Base-by-base conservation (phyloP, 2,329 filamentous ascomycete species). In the Cordyceps sp. region DNA sequence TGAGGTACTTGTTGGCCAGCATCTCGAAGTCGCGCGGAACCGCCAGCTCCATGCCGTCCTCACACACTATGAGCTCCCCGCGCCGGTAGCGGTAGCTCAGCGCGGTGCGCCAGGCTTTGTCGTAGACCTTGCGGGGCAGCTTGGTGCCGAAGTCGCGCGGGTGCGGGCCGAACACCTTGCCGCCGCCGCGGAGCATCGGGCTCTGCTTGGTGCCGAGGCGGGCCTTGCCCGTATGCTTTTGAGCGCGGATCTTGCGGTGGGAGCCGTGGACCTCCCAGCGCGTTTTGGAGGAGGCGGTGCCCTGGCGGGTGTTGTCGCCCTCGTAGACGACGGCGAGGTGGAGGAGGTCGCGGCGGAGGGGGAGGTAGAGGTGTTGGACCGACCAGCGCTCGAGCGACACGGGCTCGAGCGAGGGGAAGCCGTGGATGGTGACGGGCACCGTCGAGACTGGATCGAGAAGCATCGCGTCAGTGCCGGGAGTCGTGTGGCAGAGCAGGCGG, bases 251-350 rank as follows among this genome's bases (percentile, higher is more conserved):
- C 61, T 98, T 98, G 46, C 68, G 66, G 52, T 77, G 71, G 35
- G 83, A 90, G 39, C 88, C 90, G 47, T 76, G 73, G 17, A 98
- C 78, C 39, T 96, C 84, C 48, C 58, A 73, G 37, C 88, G 73
- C 46, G 73, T 90, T 62, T 92, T 92, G 39, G 73, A 73, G 43
- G 64, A 78, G 29, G 86, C 90, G 3, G 84, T 92, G 41, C 90
- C 90, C 53, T 85, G 78, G 20, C 90, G 78, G 34, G 83, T 80
- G 48, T 66, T 72, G 61, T 96, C 88, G 43, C 82, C 90, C 61
- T 98, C 90, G 64, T 79, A 96, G 44, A 93, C 61, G 36, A 98
- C 73, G 36, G 90, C 90, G 41, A 83, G 74, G 61, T 98, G 88
- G 33, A 98, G 75, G 41, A 98, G 74, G 54, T 98, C 90, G 52